Evolutionary conservation across 1,139 yeast genomes (phyloP).

Genomic region (Chernovozyma aurita): DNA sequence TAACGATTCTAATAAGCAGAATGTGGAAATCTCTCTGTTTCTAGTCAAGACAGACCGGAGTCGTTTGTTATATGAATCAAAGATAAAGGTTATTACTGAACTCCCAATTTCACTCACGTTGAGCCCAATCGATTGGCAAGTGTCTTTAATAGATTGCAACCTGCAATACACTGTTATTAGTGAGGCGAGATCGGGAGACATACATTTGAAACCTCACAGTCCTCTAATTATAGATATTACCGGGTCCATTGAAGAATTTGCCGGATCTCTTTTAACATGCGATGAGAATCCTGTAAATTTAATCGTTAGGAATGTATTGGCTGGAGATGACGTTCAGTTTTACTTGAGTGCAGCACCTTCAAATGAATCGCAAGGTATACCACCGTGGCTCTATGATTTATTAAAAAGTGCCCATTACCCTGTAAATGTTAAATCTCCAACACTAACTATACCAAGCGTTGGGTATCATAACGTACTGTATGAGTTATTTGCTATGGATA

Average conservation of each 20-base stretch:
- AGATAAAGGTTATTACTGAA: constrained; percentile 10
- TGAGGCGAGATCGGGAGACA: constrained; percentile 17
- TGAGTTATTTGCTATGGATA: background rate
- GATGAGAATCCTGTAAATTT: background rate
- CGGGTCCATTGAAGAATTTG: constrained; percentile 9
- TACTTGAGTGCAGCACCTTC: background rate
- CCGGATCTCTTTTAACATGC: background rate
- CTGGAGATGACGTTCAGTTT: constrained; percentile 1
- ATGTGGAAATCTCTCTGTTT: constrained; percentile 5
- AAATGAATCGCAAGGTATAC: background rate
- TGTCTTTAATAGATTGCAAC: constrained; percentile 23
- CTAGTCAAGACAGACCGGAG: constrained; percentile 1
- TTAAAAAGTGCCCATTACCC: background rate
- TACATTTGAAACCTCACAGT: constrained; percentile 14
- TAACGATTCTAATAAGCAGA: constrained; percentile 7
- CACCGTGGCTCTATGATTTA: background rate
- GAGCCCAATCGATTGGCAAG: constrained; percentile 22
- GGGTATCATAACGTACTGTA: background rate
- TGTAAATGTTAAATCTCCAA: background rate
- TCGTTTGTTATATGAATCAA: constrained; percentile 6
- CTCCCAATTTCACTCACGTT: constrained; percentile 19
- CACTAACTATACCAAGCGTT: background rate
- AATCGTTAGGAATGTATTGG: background rate
- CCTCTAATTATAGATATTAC: constrained; percentile 12
- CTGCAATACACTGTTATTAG: constrained; percentile 19